Evolutionary conservation across 148 eudicot genomes (phyloP), one percentile per base, ranked within the genome.

Genomic region (Vaccinium darrowii): DNA sequence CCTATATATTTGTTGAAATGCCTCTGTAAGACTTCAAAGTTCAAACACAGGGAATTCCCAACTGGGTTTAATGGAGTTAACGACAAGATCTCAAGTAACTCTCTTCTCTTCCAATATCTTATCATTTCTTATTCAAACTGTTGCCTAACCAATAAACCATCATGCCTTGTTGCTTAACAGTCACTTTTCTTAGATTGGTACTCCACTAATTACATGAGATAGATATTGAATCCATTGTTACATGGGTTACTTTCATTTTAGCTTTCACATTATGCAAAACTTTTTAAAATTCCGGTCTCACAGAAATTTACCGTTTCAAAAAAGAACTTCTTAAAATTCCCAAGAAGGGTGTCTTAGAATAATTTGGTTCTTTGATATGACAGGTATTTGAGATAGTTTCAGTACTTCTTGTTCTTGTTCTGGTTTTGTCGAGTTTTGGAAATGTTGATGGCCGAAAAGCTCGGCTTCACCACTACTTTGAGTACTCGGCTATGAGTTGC

Each of bases 381-480:
- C 23, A 19, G 92, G 83, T 77, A 25, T 51, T 84, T 49, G 57
- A 84, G 36, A 33, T 52, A 54, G 30, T 81, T 50, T 36, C 73
- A 18, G 69, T 80, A 6, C 21, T 88, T 82, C 51, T 53, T 75
- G 56, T 71, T 30, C 52, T 86, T 75, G 56, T 76, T 30, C 52
- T 88, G 72, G 47, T 86, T 63, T 49, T 82, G 8, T 30, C 69
- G 69, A 72, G 67, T 72, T 77, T 43, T 30, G 82, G 53, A 5
- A 51, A 79, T 11, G 89, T 86, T n/a, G 57, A 86, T 52, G 92
- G 89, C 21, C 87, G 90, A 56, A 87, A 82, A 85, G 43, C 86
- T 14, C 83, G 57, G 18, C 33, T 54, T 56, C 67, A 69, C 16
- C 87, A 90, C 11, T 21, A 81, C 11, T 51, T 87, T 9, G 90